phyloP scores from a whole-genome alignment of 768 basidiomycete genomes.

The Hypsizygus marmoreus region DNA sequence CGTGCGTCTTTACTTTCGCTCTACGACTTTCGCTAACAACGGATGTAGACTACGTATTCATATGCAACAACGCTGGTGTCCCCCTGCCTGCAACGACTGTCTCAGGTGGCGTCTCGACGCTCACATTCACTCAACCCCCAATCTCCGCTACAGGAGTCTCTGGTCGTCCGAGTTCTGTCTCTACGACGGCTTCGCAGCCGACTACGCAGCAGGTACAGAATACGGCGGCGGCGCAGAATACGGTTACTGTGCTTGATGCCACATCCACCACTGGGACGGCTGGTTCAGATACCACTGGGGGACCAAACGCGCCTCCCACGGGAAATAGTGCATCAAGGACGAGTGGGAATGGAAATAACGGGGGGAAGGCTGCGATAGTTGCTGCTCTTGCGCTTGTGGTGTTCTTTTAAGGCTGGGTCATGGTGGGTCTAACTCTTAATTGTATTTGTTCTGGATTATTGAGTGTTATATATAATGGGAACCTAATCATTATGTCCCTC shows the following conservation, averaged over 20 bases:
- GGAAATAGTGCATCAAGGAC: conserved; percentile 2
- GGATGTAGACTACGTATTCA: conserved; percentile 12
- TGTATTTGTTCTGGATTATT: conserved; percentile 4
- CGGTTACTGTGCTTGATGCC: neutral
- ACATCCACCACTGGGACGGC: neutral
- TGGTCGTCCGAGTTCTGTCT: neutral
- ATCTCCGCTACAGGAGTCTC: neutral
- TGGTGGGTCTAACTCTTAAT: too few relatives aligned
- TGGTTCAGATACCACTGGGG: neutral
- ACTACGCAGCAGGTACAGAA: neutral
- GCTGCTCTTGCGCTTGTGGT: conserved; percentile 5
- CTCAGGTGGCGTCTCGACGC: conserved; percentile 4
- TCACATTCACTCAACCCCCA: conserved; percentile 6
- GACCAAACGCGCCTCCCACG: neutral
- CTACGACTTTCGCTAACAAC: neutral
- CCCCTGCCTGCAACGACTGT: conserved; percentile 14
- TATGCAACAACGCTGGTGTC: conserved; percentile 11
- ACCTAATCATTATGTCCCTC: too few relatives aligned
- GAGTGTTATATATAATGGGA: too few relatives aligned
- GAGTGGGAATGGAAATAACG: neutral
- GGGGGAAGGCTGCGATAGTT: conserved; percentile 3
- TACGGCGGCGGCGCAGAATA: neutral
- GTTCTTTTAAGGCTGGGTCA: too few relatives aligned
- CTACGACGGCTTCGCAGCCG: neutral
- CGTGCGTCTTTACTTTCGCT: conserved; percentile 4